A percentile compares a stretch with the other conserved stretches of the same genome.
Evolutionary conservation across 2,329 filamentous ascomycete species (phyloP).

Genomic region (Verticillium isaacii): DNA sequence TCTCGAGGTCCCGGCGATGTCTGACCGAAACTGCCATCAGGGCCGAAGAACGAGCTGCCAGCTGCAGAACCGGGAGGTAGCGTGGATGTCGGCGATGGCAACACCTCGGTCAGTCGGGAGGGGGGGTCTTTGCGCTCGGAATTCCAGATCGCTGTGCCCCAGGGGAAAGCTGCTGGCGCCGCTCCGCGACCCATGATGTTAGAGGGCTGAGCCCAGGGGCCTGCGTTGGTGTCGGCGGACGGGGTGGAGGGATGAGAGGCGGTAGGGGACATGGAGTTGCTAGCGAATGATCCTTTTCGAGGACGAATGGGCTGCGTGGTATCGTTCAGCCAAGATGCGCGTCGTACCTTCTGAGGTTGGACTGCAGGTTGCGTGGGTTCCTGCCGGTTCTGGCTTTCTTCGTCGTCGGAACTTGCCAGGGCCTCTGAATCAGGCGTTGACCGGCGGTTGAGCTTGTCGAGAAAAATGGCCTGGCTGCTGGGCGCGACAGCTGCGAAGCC

Average conservation of each 20-base stretch:
- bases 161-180: slow-evolving; percentile 53
- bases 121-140: slow-evolving; percentile 73
- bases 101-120: slow-evolving; percentile 66
- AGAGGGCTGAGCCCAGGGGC: slow-evolving; percentile 49
- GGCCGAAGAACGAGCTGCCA: slow-evolving; percentile 42
- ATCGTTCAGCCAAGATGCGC: slow-evolving; percentile 85
- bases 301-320: slow-evolving; percentile 61
- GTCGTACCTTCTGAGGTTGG: slow-evolving; percentile 57
- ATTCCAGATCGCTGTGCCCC: slow-evolving; percentile 83
- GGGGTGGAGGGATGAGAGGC: slow-evolving; percentile 79
- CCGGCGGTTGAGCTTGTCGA: slow-evolving; percentile 73
- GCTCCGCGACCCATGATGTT: slow-evolving; percentile 43
- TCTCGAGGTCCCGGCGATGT: slow-evolving; percentile 48
- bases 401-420: slow-evolving; percentile 90
- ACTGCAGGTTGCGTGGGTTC: slow-evolving; percentile 41
- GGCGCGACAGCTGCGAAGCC: slow-evolving; percentile 40
- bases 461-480: slow-evolving; percentile 58
- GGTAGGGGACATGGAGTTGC: slow-evolving; percentile 71
- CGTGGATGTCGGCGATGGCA: slow-evolving; percentile 68
- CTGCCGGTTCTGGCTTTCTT: slow-evolving; percentile 63
- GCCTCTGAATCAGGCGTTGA: slow-evolving; percentile 94
- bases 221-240: slow-evolving; percentile 49
- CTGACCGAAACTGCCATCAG: slow-evolving; percentile 40
- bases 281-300: slow-evolving; percentile 73
- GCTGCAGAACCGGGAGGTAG: slow-evolving; percentile 37